Conservation (phyloP, 2,329 filamentous ascomycete species). For the Aspergillus fructus region DNA sequence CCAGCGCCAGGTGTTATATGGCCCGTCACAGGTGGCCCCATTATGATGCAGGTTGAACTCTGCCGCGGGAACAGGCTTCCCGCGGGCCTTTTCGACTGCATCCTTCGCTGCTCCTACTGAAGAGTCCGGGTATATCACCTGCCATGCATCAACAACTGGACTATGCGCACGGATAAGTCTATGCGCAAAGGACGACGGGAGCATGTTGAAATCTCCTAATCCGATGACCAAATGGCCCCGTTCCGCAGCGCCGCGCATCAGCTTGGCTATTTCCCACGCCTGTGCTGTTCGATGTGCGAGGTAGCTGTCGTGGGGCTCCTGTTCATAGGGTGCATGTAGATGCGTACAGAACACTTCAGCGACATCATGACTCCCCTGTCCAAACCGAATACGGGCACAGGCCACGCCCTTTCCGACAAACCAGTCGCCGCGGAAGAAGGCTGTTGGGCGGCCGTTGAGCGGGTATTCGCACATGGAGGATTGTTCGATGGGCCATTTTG, state of each 20-base stretch:
- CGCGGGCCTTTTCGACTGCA: constrained; percentile 64
- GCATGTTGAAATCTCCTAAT: constrained; percentile 94
- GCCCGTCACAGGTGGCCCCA: constrained; percentile 82
- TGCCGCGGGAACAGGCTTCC: constrained; percentile 69
- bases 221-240: constrained; percentile 80
- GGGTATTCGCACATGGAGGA: constrained; percentile 82
- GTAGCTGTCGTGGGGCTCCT: constrained; percentile 77
- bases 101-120: constrained; percentile 73
- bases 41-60: constrained; percentile 76
- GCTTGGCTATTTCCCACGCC: constrained; percentile 90
- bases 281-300: constrained; percentile 87
- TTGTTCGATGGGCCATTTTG: constrained; percentile 88
- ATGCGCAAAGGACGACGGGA: constrained; percentile 82
- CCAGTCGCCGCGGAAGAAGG: constrained; percentile 94
- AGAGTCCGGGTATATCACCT: constrained; percentile 76
- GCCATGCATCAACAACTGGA: constrained; percentile 81
- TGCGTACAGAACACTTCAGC: constrained; percentile 93
- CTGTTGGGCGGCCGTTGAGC: constrained; percentile 89
- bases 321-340: constrained; percentile 84
- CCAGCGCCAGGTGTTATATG: constrained; percentile 94
- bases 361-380: constrained; percentile 60
- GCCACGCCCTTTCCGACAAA: constrained; percentile 94
- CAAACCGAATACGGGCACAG: constrained; percentile 73
- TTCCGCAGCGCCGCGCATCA: constrained; percentile 78
- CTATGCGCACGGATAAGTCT: constrained; percentile 76